Conservation (phyloP, 2,329 filamentous ascomycete genomes). For the Colletotrichum theobromicola region DNA sequence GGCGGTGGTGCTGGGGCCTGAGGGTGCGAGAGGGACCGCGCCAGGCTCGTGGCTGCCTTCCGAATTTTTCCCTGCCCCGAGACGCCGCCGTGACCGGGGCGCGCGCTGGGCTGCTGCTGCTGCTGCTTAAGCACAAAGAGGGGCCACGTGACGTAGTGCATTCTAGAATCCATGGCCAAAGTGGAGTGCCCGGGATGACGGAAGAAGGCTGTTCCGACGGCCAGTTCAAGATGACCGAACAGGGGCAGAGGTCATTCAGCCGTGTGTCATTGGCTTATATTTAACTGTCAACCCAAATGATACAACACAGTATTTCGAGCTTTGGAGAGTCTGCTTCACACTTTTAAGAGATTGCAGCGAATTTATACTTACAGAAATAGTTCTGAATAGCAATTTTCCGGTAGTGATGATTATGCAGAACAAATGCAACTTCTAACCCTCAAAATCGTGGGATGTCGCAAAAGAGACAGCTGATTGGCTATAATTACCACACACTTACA, state of each 20-base stretch:
- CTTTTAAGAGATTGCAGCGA: too few relatives aligned
- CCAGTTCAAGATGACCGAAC: background rate
- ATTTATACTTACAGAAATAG: background rate
- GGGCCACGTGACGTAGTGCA: background rate
- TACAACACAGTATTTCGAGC: background rate
- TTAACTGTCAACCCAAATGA: background rate
- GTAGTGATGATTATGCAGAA: fast-evolving
- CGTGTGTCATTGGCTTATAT: conserved; percentile 4
- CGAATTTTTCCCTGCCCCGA: conserved; percentile 22
- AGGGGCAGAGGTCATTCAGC: background rate
- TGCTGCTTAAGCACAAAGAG: background rate
- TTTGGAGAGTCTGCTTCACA: background rate
- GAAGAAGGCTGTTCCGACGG: background rate
- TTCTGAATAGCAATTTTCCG: background rate
- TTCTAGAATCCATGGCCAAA: too few relatives aligned
- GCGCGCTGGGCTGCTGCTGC: background rate
- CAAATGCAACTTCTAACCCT: background rate
- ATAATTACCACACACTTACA: background rate
- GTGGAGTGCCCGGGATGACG: background rate
- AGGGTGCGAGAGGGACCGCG: background rate
- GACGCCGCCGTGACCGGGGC: conserved; percentile 5
- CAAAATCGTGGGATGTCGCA: background rate
- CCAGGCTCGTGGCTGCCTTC: conserved; percentile 7
- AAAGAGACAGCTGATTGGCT: background rate
- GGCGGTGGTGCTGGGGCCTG: background rate